Evolutionary conservation across 2,329 filamentous ascomycete species (phyloP), one percentile per base, ranked within the genome.

Genomic region (Penicillium occitanis): DNA sequence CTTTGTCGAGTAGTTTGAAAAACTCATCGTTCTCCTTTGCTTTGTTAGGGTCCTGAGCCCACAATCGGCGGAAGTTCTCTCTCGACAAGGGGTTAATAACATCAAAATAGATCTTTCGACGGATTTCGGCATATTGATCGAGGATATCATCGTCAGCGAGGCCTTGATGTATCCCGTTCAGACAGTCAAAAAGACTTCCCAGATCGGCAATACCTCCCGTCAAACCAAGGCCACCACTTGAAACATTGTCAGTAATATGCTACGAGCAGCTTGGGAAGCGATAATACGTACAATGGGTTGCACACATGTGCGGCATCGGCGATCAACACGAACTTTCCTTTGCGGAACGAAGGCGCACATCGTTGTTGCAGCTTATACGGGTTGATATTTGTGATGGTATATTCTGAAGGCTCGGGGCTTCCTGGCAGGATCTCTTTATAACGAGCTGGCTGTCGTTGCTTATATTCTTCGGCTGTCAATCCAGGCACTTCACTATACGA

Each of bases 161-260:
- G 1, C 75, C 77, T 5, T 76, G 72, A 65, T 81, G 73, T 19
- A 82, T 80, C 0, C 80, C 80, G 8, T 75, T 72, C 10, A 89
- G 79, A 70, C 86, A 88, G 69, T 90, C 86, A 66, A 82, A 86
- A 5, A 90, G 79, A 0, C 86, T 85, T 11, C 85, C 87, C 2
- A 87, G 82, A 69, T 89, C 87, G n/a, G 86, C 85, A 64, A 90
- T 86, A 0, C 87, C 87, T 5, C 87, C 86, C 0, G 86, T 89
- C 60, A 89, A 83, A 1, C 87, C 87, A 17, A 89, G 77, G 0
- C 87, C 87, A 55, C 87, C 87, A 75, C 83, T 73, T 62, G 33
- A 81, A 19, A 19, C 13, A 7, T 6, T 19, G 11, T 66, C 10
- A 73, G 51, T 19, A 28, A 2, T 2, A 13, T 59, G n/a, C 5